Percentiles rank a stretch among this genome's conserved stretches.
Evolutionary conservation across 495 filamentous ascomycete species (phyloP).

Genomic region (Tuber microsphaerosporum): DNA sequence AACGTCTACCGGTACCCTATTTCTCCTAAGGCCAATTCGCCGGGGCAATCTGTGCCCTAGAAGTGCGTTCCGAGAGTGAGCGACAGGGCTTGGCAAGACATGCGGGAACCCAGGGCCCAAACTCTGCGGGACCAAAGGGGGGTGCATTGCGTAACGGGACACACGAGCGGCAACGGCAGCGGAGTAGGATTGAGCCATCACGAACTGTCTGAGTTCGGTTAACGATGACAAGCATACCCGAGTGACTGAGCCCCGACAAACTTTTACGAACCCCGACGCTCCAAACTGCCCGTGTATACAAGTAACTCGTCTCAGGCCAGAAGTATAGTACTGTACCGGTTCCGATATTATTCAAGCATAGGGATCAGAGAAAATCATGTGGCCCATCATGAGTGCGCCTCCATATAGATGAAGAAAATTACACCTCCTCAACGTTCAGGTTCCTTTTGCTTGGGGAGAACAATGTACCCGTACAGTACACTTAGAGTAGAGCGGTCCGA

Average conservation of each 20-base stretch:
- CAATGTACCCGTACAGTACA: neutral
- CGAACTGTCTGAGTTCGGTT: neutral
- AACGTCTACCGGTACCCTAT: neutral
- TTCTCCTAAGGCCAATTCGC: neutral
- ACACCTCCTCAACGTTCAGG: neutral
- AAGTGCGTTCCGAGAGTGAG: neutral
- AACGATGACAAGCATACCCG: neutral
- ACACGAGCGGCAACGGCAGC: neutral
- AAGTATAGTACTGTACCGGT: too few relatives aligned
- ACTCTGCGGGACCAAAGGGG: neutral
- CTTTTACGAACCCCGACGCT: neutral
- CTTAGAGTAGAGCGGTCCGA: neutral
- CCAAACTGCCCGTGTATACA: too few relatives aligned
- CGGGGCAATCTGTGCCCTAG: neutral
- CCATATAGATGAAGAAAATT: neutral
- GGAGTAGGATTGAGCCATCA: neutral
- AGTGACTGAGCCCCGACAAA: neutral
- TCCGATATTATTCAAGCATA: too few relatives aligned
- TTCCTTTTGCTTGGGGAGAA: neutral
- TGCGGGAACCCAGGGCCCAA: neutral
- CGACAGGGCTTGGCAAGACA: neutral
- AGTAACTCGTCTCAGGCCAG: too few relatives aligned
- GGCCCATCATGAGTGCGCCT: neutral
- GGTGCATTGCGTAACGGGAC: neutral
- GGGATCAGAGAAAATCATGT: neutral